Percentiles rank a stretch among this genome's conserved stretches.
phyloP scores from a whole-genome alignment of 805 yeast species.

The Cyberlindnera euphorbiiphila region DNA sequence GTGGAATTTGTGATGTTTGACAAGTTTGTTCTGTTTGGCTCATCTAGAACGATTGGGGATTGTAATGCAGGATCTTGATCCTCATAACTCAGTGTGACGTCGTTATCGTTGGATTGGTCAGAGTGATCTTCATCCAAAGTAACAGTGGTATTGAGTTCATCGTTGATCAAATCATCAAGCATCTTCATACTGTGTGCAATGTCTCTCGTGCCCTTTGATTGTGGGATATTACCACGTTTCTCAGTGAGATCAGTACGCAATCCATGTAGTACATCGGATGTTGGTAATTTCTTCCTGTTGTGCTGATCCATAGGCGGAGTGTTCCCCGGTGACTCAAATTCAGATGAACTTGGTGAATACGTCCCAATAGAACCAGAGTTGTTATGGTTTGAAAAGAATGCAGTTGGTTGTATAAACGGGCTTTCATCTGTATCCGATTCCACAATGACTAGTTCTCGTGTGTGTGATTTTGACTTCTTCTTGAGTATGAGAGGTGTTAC shows the following conservation, averaged over 20 bases:
- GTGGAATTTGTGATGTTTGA: constrained; percentile 26
- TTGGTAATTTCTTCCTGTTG: constrained; percentile 16
- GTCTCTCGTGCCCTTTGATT: constrained; percentile 38
- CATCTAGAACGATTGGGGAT: constrained; percentile 22
- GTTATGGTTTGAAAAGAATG: constrained; percentile 30
- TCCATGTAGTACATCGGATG: constrained; percentile 4
- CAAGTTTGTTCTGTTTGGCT: constrained; percentile 13
- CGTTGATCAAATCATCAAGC: constrained; percentile 32
- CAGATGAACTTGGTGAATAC: constrained; percentile 44
- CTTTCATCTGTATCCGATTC: constrained; percentile 25
- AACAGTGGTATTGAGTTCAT: constrained; percentile 19
- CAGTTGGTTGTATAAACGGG: constrained; percentile 28
- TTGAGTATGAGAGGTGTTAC: constrained; percentile 21
- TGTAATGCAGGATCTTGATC: constrained; percentile 6
- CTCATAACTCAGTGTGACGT: constrained; percentile 14
- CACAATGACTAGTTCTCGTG: not conserved
- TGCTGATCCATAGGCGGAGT: constrained; percentile 20
- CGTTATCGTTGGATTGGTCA: constrained; percentile 8
- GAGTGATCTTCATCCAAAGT: constrained; percentile 13
- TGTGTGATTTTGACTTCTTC: constrained; percentile 14
- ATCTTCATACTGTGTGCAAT: constrained; percentile 35
- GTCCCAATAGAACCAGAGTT: constrained; percentile 41
- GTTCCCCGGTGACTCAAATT: constrained; percentile 37
- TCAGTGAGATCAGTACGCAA: constrained; percentile 1
- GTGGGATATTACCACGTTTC: constrained; percentile 32